A percentile compares a stretch with the other conserved stretches of the same genome.
phyloP scores from a whole-genome alignment of 2,329 filamentous ascomycete species.

The Endothia cerciana region DNA sequence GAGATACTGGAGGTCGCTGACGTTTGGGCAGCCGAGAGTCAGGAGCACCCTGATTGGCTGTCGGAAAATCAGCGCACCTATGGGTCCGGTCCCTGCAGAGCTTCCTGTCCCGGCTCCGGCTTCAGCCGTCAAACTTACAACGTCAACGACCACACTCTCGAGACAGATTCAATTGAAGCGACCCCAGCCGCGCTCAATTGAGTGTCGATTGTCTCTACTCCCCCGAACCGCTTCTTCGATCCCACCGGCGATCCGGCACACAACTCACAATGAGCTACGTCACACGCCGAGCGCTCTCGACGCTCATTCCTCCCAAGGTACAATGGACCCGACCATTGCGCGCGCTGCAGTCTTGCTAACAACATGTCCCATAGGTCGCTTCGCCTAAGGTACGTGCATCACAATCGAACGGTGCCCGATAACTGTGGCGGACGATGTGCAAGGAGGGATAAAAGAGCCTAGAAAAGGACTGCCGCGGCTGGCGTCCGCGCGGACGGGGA shows the following conservation, averaged over 20 bases:
- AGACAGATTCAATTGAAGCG: constrained; percentile 31
- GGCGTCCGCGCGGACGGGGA: not conserved
- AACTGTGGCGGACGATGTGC: not conserved
- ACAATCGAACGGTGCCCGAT: constrained; percentile 14
- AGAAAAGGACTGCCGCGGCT: not conserved
- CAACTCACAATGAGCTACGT: constrained; percentile 86
- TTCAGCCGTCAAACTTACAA: constrained; percentile 25
- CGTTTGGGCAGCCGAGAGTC: constrained; percentile 19
- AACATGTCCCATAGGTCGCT: constrained; percentile 63
- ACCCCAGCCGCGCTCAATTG: constrained; percentile 41
- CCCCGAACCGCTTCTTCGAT: not conserved
- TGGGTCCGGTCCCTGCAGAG: constrained; percentile 28
- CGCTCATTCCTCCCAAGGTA: constrained; percentile 99
- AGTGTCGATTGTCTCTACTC: constrained; percentile 33
- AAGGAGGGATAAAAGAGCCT: not conserved
- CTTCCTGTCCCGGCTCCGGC: constrained; percentile 30
- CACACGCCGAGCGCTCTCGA: constrained; percentile 88
- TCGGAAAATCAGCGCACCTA: constrained; percentile 42
- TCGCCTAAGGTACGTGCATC: constrained; percentile 75
- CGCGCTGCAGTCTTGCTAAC: constrained; percentile 42
- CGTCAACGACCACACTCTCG: constrained; percentile 24
- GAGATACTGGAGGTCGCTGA: constrained; percentile 17
- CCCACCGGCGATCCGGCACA: constrained; percentile 28
- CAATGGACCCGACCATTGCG: constrained; percentile 33
- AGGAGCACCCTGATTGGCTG: constrained; percentile 32